These are phyloP conservation scores for Lepidium aucheri DNA, from an alignment of 345 rosid species.

Conservation along the genomic window DNA sequence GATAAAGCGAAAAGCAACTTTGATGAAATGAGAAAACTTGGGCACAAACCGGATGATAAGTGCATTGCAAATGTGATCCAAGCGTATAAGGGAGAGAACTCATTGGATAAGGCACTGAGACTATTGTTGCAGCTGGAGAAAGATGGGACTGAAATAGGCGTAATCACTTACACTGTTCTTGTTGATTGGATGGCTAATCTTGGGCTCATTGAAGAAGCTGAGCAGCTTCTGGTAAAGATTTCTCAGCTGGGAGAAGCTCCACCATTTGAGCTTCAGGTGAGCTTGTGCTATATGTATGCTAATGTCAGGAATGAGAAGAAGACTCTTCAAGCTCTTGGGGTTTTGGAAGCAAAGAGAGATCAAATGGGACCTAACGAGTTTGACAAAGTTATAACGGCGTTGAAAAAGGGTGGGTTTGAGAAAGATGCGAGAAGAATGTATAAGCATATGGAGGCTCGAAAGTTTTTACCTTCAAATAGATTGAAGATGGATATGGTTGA, in stretches of 20 bases:
- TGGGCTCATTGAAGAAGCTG: constrained; percentile 74
- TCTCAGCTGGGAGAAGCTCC: constrained; percentile 75
- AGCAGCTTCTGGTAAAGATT: constrained; percentile 61
- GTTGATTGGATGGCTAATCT: constrained; percentile 70
- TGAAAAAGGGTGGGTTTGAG: constrained; percentile 51
- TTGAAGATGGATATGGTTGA: constrained; percentile 29
- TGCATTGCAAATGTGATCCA: constrained; percentile 50
- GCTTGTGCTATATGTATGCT: constrained; percentile 79
- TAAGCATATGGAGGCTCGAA: constrained; percentile 49
- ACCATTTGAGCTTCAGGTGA: constrained; percentile 53
- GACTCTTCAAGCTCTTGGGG: constrained; percentile 69
- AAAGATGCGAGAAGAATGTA: constrained; percentile 53
- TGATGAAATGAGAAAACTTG: constrained; percentile 48
- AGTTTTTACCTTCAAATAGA: constrained; percentile 34
- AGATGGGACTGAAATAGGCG: constrained; percentile 73
- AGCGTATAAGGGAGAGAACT: constrained; percentile 55
- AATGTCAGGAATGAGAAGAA: constrained; percentile 58
- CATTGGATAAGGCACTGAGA: constrained; percentile 61
- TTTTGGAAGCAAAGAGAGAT: constrained; percentile 41
- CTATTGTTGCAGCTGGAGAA: constrained; percentile 69
- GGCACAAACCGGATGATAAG: constrained; percentile 58
- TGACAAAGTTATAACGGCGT: constrained; percentile 51
- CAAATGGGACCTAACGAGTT: constrained; percentile 50
- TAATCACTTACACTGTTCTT: constrained; percentile 56
- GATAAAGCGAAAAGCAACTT: constrained; percentile 55